These are phyloP conservation scores for Neonectria faginata DNA, from an alignment of 2,329 filamentous ascomycete species.

Conservation along the genomic window DNA sequence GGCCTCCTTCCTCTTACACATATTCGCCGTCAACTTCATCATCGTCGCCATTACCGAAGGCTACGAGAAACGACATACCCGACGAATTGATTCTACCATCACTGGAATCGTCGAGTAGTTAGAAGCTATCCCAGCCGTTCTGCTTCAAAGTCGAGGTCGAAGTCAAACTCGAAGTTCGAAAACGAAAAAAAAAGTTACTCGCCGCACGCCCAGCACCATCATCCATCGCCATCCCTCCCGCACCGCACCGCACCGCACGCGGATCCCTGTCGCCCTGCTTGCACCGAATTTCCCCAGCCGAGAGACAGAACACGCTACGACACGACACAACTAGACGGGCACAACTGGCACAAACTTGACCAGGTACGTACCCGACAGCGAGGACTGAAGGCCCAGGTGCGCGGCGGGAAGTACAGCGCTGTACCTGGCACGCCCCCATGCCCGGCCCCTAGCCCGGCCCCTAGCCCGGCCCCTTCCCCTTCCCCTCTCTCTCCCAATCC, in stretches of 20 bases:
- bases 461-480: not conserved
- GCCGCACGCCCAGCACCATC: slow-evolving; percentile 10
- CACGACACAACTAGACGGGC: slow-evolving; percentile 40
- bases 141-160: not conserved
- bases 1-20: slow-evolving; percentile 4
- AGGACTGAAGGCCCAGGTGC: not conserved
- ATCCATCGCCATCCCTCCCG: slow-evolving; percentile 23
- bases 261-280: slow-evolving; percentile 45
- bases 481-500: slow-evolving; percentile 27
- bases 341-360: slow-evolving; percentile 45
- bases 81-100: slow-evolving; percentile 6
- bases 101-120: not conserved
- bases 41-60: slow-evolving; percentile 8
- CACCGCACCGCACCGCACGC: slow-evolving; percentile 34
- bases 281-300: slow-evolving; percentile 42
- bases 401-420: slow-evolving; percentile 24
- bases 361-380: slow-evolving; percentile 32
- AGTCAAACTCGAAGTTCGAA: not conserved
- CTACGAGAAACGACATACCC: slow-evolving; percentile 11
- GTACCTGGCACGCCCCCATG: slow-evolving; percentile 42
- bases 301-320: slow-evolving; percentile 47
- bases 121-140: slow-evolving; percentile 8
- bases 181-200: not conserved
- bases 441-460: not conserved
- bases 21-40: slow-evolving; percentile 6